Base-by-base conservation (phyloP, 2,329 filamentous ascomycete genomes). In the Aspergillus tanneri region DNA sequence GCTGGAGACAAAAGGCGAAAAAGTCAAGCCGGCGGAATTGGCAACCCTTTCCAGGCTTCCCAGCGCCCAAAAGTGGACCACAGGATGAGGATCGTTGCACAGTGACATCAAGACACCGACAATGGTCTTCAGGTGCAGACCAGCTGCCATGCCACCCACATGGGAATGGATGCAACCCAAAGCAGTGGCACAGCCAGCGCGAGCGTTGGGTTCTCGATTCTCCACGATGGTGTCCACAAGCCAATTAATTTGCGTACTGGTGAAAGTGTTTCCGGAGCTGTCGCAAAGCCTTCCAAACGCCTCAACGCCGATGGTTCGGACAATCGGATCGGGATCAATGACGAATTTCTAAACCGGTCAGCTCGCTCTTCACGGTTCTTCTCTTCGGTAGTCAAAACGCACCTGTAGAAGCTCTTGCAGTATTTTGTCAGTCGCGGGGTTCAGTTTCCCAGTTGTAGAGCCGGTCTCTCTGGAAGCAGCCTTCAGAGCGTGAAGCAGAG, bases 41-140 rank as follows among this genome's bases (percentile, higher is more conserved):
- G 92, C 88, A 10, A 95, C 90, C 43, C 88, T 79, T 2, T 88
- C 86, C 23, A 99, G 71, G 8, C 90, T 92, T 65, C 96, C 90
- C 36, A 99, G 76, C 2, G 95, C 92, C 90, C 91, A 97, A 65
- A 92, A 96, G 69, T 99, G 93, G 7, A 99, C 93, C 0, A 88
- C 85, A 0, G 93, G 91, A 66, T 99, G 93, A 16, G 92, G 89
- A 63, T 99, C 93, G 59, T 91, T 96, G 67, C 90, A 92, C 8
- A 99, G 79, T 6, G 93, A 97, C 87, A 97, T 95, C n/a, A 99
- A 75, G 30, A 99, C 95, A 14, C 92, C 88, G n/a, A 96, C 81
- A 41, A 99, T 96, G 1, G 90, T 96, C 74, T 97, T 97, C 42
- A 99, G 78, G 66, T 99, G 93, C 60, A 93, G 90, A 3, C 91